Base-by-base conservation (phyloP, 2,329 filamentous ascomycete genomes). In the Dendryphion nanum region DNA sequence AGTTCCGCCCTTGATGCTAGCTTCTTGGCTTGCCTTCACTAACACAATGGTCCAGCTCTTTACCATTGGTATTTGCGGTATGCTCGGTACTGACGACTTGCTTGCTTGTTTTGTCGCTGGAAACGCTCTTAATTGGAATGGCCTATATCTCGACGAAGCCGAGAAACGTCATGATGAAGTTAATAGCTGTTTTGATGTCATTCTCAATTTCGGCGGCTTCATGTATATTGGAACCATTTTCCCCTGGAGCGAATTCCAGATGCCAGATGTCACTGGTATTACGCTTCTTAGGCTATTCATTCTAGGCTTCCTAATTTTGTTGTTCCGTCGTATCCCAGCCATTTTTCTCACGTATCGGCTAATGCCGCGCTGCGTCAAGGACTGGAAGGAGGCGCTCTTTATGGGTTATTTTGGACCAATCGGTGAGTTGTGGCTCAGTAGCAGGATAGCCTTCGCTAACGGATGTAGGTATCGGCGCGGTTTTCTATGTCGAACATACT, bases 81-180 rank as follows among this genome's bases (percentile, higher is more conserved):
- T 71, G 16, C 67, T 82, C 13, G 79, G 78, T 10, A 78, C 76
- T 0, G 77, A 81, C 38, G 79, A 82, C 43, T 71, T 81, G 0
- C 68, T 83, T 3, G 78, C 78, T 3, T 83, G 78, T 52, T 81
- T 81, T 40, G 69, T 77, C 3, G 78, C 80, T 1, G 80, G 79
- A 5, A 76, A 72, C 49, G 71, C 72, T 10, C 61, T 83, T 31
- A 83, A 82, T 58, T 83, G 79, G 80, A 75, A 82, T 38, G 78
- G 79, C 3, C 53, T 71, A n/a, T 82, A 76, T 48, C 73, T 81
- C 3, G 66, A 67, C 4, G 79, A 82, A 54, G 70, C 74, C 0
- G 68, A 78, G 40, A 62, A 69, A 6, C 72, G 78, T 6, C 78
- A 81, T 48, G 79, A 82, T 40, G 77, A 81, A 32, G 78, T 82